Percentiles rank a stretch among this genome's conserved stretches.
phyloP scores from a whole-genome alignment of 306 rosid genomes.

The Inga leiocalycina region DNA sequence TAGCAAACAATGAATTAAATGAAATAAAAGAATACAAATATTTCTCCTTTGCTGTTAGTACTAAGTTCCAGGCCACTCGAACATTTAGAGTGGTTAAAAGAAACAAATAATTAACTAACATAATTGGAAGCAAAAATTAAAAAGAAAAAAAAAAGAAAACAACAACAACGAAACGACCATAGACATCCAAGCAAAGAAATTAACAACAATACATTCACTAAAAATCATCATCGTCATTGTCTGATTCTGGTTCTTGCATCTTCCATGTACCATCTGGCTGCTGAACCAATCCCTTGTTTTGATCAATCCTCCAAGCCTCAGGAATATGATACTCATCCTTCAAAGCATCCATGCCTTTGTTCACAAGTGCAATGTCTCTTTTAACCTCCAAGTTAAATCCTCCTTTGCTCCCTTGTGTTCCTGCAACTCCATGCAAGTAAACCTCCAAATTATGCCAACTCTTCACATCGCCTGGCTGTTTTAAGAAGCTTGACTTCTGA shows the following conservation, averaged over 20 bases:
- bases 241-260: constrained; percentile 36
- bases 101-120: background rate
- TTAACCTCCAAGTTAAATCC: constrained; percentile 28
- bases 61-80: background rate
- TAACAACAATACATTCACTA: background rate
- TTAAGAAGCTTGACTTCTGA: constrained; percentile 49
- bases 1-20: background rate
- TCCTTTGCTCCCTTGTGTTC: constrained; percentile 52
- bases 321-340: constrained; percentile 39
- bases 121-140: background rate
- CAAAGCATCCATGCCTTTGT: too few species aligned
- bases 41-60: background rate
- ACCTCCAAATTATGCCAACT: constrained; percentile 69
- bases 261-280: constrained; percentile 65
- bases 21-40: background rate
- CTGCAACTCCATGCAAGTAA: constrained; percentile 78
- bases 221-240: background rate
- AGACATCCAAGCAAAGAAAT: background rate
- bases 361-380: constrained; percentile 60
- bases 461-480: constrained; percentile 21
- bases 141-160: too few species aligned
- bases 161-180: background rate
- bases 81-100: background rate
- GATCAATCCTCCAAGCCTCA: constrained; percentile 46
- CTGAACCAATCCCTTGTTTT: constrained; percentile 70